Conservation (phyloP, 441 rosid genomes). For the Pelargonium citronellum region DNA sequence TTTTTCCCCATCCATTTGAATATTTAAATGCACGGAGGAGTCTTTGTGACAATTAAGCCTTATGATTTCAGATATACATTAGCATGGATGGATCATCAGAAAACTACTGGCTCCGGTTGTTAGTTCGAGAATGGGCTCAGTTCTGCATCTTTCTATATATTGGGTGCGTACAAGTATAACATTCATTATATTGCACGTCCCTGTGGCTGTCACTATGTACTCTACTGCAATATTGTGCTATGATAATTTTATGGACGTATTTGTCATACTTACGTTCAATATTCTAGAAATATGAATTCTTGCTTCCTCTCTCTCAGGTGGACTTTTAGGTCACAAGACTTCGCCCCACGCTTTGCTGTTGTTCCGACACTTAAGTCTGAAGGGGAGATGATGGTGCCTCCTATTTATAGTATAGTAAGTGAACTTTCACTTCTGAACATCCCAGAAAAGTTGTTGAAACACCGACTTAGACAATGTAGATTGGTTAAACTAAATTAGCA, state of each 20-base stretch:
- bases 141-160: constrained; percentile 72
- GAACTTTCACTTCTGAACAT: background rate
- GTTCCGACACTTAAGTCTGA: constrained; percentile 64
- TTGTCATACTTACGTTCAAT: background rate
- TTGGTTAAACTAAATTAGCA: background rate
- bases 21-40: no score
- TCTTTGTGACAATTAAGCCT: constrained; percentile 6
- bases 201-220: no score
- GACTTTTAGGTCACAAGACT: constrained; percentile 82
- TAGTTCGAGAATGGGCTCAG: constrained; percentile 78
- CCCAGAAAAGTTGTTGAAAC: background rate
- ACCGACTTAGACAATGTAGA: background rate
- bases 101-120: constrained; percentile 69
- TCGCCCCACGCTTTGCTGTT: constrained; percentile 67
- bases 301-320: constrained; percentile 44
- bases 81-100: constrained; percentile 59
- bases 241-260: no score
- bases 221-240: no score
- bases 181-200: no score
- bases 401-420: constrained; percentile 73
- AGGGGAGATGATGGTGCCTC: constrained; percentile 46
- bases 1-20: no score
- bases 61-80: constrained; percentile 51
- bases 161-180: constrained; percentile 42
- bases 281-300: background rate